Evolutionary conservation across 2,329 filamentous ascomycete species (phyloP), one percentile per base, ranked within the genome.

Genomic region (Phialophora tarda): DNA sequence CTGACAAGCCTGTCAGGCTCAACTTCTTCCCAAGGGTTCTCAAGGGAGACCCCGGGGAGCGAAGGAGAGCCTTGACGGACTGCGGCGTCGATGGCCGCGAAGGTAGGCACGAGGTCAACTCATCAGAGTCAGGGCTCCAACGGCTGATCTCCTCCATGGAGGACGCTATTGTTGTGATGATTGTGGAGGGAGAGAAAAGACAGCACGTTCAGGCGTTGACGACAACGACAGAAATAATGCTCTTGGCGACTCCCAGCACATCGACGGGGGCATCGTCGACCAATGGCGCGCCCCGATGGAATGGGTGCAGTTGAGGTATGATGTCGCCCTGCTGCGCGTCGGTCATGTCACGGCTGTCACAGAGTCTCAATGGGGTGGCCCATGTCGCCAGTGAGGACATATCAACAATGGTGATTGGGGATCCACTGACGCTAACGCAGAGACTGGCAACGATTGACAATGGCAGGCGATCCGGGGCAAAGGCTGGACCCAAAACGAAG

Each of bases 21-120:
- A 67, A 51, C 62, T 66, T 66, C 57, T 59, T 67, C 50, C 61
- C 51, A 47, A 69, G 50, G 44, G 51, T 60, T 32, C 59, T 62
- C 41, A 66, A 62, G 30, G 56, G 38, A 57, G 61, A 41, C 38
- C 56, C 58, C 61, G 23, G 32, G 51, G 62, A 54, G 58, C 59
- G 59, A 54, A 69, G 57, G n/a, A 62, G 54, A 38, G 54, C 41
- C 23, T 21, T 34, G 44, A 26, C 51, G n/a, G 60, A 32, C 54
- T 64, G 58, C 59, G 67, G 61, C 53, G 57, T 66, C n/a, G 54
- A 59, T 55, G 64, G 64, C 21, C 64, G 59, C 51, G 50, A 48
- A 53, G 54, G 59, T 4, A 55, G 51, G 48, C 41, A 59, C 50
- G 60, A 63, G 48, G 48, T 32, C 30, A 61, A 41, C 59, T 61